phyloP scores from a whole-genome alignment of 164 flowering plant species.

The Dillenia suffruticosa region DNA sequence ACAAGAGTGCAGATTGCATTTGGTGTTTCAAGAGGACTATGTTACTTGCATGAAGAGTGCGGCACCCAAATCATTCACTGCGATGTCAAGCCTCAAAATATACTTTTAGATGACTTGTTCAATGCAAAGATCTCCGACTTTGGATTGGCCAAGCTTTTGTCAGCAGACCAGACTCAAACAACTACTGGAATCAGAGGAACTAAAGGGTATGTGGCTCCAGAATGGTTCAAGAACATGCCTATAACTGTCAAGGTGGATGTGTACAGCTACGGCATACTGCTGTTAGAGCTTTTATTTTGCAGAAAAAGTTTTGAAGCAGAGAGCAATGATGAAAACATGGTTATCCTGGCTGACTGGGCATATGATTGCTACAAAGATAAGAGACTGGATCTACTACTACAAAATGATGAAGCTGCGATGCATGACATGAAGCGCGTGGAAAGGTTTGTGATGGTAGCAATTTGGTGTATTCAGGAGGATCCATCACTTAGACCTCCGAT shows the following conservation, averaged over 20 bases:
- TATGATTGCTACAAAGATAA: slow-evolving; percentile 17
- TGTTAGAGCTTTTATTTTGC: slow-evolving; percentile 25
- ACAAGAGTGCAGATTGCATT: slow-evolving; percentile 22
- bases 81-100: slow-evolving; percentile 37
- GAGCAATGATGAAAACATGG: neutral
- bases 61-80: slow-evolving; percentile 36
- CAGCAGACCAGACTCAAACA: slow-evolving; percentile 19
- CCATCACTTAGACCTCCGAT: slow-evolving; percentile 38
- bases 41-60: slow-evolving; percentile 43
- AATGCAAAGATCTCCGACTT: slow-evolving; percentile 23
- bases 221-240: slow-evolving; percentile 27
- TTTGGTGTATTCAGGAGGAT: slow-evolving; percentile 51
- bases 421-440: slow-evolving; percentile 15
- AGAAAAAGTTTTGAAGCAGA: slow-evolving; percentile 11
- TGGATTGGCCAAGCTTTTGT: slow-evolving; percentile 30
- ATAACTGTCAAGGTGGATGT: slow-evolving; percentile 31
- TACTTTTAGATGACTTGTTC: slow-evolving; percentile 23
- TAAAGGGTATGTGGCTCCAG: slow-evolving; percentile 28
- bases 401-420: slow-evolving; percentile 12
- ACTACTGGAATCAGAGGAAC: slow-evolving; percentile 16
- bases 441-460: slow-evolving; percentile 32
- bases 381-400: slow-evolving; percentile 9
- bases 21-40: slow-evolving; percentile 33
- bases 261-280: slow-evolving; percentile 26
- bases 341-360: slow-evolving; percentile 20